These are phyloP conservation scores for Parastagonospora avenae DNA, from an alignment of 2,329 filamentous ascomycete species.

Conservation along the genomic window DNA sequence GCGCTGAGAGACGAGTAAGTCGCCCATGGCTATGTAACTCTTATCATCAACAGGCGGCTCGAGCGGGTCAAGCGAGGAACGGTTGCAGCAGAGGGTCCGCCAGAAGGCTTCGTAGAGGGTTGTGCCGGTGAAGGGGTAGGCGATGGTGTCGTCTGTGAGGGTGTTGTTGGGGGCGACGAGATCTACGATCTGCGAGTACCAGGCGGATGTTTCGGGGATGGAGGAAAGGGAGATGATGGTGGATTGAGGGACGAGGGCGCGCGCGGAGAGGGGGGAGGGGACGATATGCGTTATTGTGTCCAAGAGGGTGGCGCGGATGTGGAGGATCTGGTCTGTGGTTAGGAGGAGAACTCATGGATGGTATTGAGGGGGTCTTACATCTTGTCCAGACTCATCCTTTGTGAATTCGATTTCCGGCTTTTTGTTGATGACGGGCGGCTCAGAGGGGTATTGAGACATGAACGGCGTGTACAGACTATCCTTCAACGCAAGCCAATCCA, in stretches of 20 bases:
- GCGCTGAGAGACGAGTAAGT: neutral
- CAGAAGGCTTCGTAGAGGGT: constrained; percentile 5
- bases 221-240: neutral
- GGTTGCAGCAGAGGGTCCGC: constrained; percentile 8
- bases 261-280: constrained; percentile 1
- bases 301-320: neutral
- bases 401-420: neutral
- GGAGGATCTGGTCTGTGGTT: neutral
- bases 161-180: neutral
- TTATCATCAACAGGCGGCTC: neutral
- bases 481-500: neutral
- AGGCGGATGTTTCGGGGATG: neutral
- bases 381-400: neutral
- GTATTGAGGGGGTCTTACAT: neutral
- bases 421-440: neutral
- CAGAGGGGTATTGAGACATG: neutral
- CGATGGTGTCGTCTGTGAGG: neutral
- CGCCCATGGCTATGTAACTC: neutral
- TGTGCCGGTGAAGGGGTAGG: neutral
- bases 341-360: neutral
- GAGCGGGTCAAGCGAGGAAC: neutral
- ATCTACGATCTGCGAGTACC: neutral
- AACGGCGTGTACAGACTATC: neutral
- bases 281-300: constrained; percentile 1
- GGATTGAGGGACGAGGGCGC: neutral